Evolutionary conservation across 345 rosid species (phyloP).

Genomic region (Linum usitatissimum): DNA sequence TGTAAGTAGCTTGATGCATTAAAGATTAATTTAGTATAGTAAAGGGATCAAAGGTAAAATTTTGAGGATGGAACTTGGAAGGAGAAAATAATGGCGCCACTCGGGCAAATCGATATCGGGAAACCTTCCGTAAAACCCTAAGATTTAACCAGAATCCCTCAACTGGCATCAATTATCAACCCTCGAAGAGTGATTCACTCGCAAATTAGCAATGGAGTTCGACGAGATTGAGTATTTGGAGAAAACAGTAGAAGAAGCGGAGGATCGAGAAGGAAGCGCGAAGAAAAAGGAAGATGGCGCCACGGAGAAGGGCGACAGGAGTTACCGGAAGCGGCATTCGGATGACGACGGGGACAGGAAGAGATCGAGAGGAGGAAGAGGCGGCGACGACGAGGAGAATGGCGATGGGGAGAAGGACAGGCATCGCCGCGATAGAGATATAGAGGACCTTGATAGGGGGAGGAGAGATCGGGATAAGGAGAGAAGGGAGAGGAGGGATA

Average conservation of each 20-base stretch:
- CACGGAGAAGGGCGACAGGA: slow-evolving; percentile 51
- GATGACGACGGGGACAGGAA: slow-evolving; percentile 39
- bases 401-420: slow-evolving; percentile 18
- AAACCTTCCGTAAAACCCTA: no score
- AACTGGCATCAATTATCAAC: no score
- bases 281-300: slow-evolving; percentile 33
- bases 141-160: no score
- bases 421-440: slow-evolving; percentile 18
- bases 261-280: slow-evolving; percentile 30
- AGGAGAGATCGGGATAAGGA: slow-evolving; percentile 28
- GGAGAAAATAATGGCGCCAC: no score
- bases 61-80: no score
- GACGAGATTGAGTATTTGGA: slow-evolving; percentile 95
- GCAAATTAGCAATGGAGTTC: slow-evolving; percentile 40
- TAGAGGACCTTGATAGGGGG: slow-evolving; percentile 30
- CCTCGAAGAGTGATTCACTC: neutral
- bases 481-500: slow-evolving; percentile 31
- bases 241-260: slow-evolving; percentile 62
- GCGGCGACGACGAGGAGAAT: slow-evolving; percentile 44
- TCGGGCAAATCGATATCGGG: no score
- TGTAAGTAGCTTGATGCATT: no score
- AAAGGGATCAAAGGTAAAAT: no score
- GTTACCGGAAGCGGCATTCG: slow-evolving; percentile 50
- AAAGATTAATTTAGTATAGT: no score
- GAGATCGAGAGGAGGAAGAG: slow-evolving; percentile 39